Percentiles rank a stretch among this genome's conserved stretches.
These are phyloP conservation scores for Penicillium sp. DNA, from an alignment of 2,329 filamentous ascomycete genomes.

Conservation along the genomic window DNA sequence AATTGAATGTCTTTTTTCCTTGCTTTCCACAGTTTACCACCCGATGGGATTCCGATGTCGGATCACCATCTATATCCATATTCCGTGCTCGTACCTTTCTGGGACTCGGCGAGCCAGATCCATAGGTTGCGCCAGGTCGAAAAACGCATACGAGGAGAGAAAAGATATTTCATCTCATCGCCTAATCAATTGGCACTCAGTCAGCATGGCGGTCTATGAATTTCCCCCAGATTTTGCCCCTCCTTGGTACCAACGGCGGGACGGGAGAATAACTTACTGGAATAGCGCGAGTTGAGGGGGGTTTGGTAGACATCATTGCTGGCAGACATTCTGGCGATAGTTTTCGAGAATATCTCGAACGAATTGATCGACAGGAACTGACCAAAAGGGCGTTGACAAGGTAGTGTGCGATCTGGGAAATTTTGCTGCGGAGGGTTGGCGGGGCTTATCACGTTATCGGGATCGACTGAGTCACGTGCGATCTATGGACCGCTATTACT, in stretches of 20 bases:
- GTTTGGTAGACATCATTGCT: conserved; percentile 66
- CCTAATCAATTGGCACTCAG: conserved; percentile 33
- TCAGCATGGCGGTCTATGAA: conserved; percentile 18
- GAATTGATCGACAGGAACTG: conserved; percentile 26
- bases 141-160: conserved; percentile 74
- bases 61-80: conserved; percentile 7
- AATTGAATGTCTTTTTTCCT: conserved; percentile 21
- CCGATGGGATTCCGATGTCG: conserved; percentile 16
- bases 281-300: conserved; percentile 72
- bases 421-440: conserved; percentile 35
- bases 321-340: conserved; percentile 39
- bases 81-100: conserved; percentile 56
- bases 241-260: conserved; percentile 9
- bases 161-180: conserved; percentile 76
- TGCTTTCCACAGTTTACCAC: neutral
- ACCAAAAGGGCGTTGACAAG: conserved; percentile 12
- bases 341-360: conserved; percentile 21
- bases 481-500: too few relatives aligned
- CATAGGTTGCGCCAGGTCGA: conserved; percentile 84
- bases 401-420: conserved; percentile 33
- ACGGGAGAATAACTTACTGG: conserved; percentile 51
- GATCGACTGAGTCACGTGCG: conserved; percentile 22
- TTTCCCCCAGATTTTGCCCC: conserved; percentile 14
- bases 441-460: conserved; percentile 47
- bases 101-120: conserved; percentile 79